These are phyloP conservation scores for Diaporthe citrichinensis DNA, from an alignment of 2,329 filamentous ascomycete species.

Conservation along the genomic window DNA sequence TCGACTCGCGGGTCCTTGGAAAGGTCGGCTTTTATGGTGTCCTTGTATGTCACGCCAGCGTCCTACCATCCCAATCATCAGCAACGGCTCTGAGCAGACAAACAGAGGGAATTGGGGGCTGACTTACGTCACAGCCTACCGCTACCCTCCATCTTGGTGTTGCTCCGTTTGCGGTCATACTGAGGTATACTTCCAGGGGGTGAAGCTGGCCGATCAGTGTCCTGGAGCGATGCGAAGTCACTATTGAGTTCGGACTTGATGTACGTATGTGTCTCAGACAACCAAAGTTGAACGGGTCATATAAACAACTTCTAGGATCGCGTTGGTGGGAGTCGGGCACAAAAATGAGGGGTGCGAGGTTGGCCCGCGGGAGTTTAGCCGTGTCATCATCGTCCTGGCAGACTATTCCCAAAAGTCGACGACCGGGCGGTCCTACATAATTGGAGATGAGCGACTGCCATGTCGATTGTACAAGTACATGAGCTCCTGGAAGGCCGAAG, in stretches of 20 bases:
- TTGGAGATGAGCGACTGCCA: background rate
- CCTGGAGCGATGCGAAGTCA: conserved; percentile 1
- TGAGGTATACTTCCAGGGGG: background rate
- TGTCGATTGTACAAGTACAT: conserved; percentile 6
- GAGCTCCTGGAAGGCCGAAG: background rate
- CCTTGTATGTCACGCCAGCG: conserved; percentile 84
- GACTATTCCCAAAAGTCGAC: conserved; percentile 8
- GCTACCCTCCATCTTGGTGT: conserved; percentile 66
- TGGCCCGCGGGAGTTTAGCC: background rate
- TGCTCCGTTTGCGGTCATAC: conserved; percentile 36
- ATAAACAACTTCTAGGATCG: background rate
- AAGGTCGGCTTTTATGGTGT: conserved; percentile 81
- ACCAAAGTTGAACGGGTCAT: background rate
- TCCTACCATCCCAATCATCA: conserved; percentile 58
- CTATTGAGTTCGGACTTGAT: background rate
- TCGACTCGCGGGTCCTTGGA: conserved; percentile 76
- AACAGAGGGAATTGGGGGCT: background rate
- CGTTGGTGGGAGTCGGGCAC: background rate
- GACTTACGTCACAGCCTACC: conserved; percentile 67
- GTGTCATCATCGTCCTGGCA: conserved; percentile 7
- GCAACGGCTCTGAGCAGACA: background rate
- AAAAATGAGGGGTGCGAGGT: conserved; percentile 4
- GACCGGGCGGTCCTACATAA: background rate
- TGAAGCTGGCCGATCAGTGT: background rate
- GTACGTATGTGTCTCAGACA: background rate